Base-by-base conservation (phyloP, 1,139 yeast genomes). In the Candida glucosophila region DNA sequence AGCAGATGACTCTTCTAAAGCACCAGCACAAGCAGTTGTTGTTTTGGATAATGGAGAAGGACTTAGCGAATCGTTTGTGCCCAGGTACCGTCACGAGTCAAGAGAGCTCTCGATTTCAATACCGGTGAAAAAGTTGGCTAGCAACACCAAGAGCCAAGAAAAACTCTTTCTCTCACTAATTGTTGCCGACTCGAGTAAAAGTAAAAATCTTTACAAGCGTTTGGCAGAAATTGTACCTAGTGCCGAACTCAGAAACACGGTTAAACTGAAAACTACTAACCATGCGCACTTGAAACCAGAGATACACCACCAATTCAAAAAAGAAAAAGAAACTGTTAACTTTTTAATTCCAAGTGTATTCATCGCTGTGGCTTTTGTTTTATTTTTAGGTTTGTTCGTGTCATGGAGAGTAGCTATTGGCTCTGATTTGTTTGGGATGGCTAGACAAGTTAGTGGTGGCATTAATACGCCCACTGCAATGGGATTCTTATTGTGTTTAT, bases 261-360 rank as follows among this genome's bases (percentile, higher is more conserved):
- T 43, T 23, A 43, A 42, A 6, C 47, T 59, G 32, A 44, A 52
- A 30, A 52, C 65, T n/a, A 17, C 15, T 7, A 36, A 45, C 6
- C 34, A 37, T 20, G 54, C 72, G 32, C 76, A 68, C 2, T 45
- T 59, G 15, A 55, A 67, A 47, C 76, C 80, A 5, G 93, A 81
- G 52, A 80, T 86, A 39, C 60, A 60, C 37, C 93, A 85, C 49
- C 53, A 60, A 24, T 86, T 86, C 63, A 66, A 64, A 33, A 46
- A 57, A 5, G 70, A 73, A 15, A 76, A 78, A 20, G 52, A 54
- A 24, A 72, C 76, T 13, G 77, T 76, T 7, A 60, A 73, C 31
- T 50, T 75, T 7, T 34, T 63, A 2, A 39, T 81, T 22, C 82
- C 93, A 1, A 32, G 66, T 13, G 45, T 60, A 1, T 80, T 82